Evolutionary conservation across 208 protist species (phyloP), one percentile per base, ranked within the genome.

Genomic region (Wallacemonas rigidus): DNA sequence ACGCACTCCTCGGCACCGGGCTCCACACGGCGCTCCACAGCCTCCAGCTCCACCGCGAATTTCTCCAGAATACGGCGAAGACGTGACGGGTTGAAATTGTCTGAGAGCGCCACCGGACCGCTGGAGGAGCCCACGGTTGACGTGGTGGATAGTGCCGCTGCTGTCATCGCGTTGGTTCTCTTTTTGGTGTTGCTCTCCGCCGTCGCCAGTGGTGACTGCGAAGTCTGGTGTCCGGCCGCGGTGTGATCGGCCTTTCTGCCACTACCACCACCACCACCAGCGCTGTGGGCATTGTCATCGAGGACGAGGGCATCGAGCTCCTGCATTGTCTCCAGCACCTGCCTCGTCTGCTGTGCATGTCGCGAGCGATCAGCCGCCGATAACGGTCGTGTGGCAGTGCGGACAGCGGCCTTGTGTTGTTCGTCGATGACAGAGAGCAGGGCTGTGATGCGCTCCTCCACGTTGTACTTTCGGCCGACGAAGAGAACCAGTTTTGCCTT

Each of bases 401-500:
- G 9, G 11, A 0, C 5, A 9, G 14, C 60, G 11, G 41, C n/a
- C 45, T 41, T 41, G 3, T 57, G 64, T 36, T 69, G 50, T 47
- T 6, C 51, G 38, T 69, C 64, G 6, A 75, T 50, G 17, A 85
- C 36, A 17, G 77, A 72, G 11, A 87, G 40, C 41, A 84, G 17
- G 12, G 79, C 76, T n/a, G 81, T 83, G 9, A 90, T 86, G 57
- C 79, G 72, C 26, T 84, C 64, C 50, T 83, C 76, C 12, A 94
- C 17, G 67, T 94, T 96, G 17, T 81, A 85, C 12, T 82, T 72
- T 45, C 92, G 83, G n/a, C 86, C 92, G 8, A 94, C 80, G 41
- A 96, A 86, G 53, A 91, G 58, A 60, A 95, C 79, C 36, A 94
- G 45, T 65, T 94, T 94, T 0, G 81, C 67, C 35, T 86, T 76